These are phyloP conservation scores for Aciculosporium take DNA, from an alignment of 2,329 filamentous ascomycete species.

Conservation along the genomic window DNA sequence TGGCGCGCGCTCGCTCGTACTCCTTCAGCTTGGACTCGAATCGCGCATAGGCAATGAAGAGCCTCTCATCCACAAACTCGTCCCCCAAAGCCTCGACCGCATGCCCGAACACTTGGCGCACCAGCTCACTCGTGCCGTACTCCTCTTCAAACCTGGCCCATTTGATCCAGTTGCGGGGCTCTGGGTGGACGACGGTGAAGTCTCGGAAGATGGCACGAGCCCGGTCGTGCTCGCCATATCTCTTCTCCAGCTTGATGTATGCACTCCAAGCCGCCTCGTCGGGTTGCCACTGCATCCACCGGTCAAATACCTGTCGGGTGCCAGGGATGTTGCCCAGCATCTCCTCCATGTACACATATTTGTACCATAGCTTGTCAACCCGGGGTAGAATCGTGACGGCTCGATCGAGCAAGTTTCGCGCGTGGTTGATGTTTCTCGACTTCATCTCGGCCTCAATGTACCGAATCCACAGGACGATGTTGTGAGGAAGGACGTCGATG, in stretches of 20 bases:
- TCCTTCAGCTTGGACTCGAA: conserved; percentile 94
- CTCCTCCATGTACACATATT: conserved; percentile 98
- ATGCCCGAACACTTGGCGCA: conserved; percentile 79
- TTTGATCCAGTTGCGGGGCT: conserved; percentile 95
- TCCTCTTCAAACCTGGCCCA: conserved; percentile 98
- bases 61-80: conserved; percentile 87
- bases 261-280: conserved; percentile 91
- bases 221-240: conserved; percentile 81
- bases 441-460: conserved; percentile 98
- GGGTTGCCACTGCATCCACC: conserved; percentile 98
- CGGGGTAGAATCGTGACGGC: conserved; percentile 85
- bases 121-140: conserved; percentile 77
- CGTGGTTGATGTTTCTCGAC: conserved; percentile 84
- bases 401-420: conserved; percentile 82
- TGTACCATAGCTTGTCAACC: conserved; percentile 97
- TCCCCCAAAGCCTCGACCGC: conserved; percentile 85
- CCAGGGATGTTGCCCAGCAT: conserved; percentile 89
- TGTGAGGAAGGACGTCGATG: conserved; percentile 79
- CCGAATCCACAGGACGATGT: conserved; percentile 74
- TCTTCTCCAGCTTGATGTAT: conserved; percentile 94
- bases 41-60: conserved; percentile 90
- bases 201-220: conserved; percentile 81
- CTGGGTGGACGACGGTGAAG: conserved; percentile 85
- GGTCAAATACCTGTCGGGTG: conserved; percentile 84
- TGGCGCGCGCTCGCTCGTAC: conserved; percentile 81